Evolutionary conservation across 2,329 filamentous ascomycete genomes (phyloP), one percentile per base, ranked within the genome.

Genomic region (Claviceps africana): DNA sequence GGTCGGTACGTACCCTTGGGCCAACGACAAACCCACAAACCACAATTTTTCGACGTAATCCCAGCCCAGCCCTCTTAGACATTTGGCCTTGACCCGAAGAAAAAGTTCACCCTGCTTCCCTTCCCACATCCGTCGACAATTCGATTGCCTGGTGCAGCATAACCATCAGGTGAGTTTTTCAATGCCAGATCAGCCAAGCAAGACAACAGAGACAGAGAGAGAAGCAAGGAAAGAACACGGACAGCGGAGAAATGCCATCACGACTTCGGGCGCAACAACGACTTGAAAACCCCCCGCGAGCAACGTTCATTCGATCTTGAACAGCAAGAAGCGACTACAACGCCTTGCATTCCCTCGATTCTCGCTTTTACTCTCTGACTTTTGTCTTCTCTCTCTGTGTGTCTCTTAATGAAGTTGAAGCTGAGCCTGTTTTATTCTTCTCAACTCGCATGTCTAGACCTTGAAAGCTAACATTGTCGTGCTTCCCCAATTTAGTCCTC

Each of bases 401-500:
- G 33, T 40, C 43, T 47, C 47, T 35, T 17, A 22, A 25, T 37
- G n/a, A 28, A n/a, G 5, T 15, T 9, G 35, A 37, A 37, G 35
- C 35, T 44, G 25, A 21, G 1, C 8, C n/a, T 37, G 30, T 22
- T 17, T 9, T 17, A 31, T 4, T 30, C 17, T 17, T 13, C 2
- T 28, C n/a, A 21, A 19, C 2, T 35, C 10, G 11, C 19, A 6
- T 19, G 7, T 37, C 21, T 28, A 17, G 1, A 4, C 43, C 17
- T 33, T 17, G 17, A 37, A 30, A n/a, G 55, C 58, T 59, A 55
- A 65, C 57, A 53, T 33, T 25, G 5, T 54, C 46, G 55, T 58
- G 45, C 11, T 47, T 48, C 54, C 56, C 61, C 66, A 61, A 33
- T 19, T 72, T 72, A 84, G 79, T 79, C 78, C 79, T 77, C 77